These are phyloP conservation scores for Coleophoma eucalyptorum DNA, from an alignment of 2,329 filamentous ascomycete genomes.

Conservation along the genomic window DNA sequence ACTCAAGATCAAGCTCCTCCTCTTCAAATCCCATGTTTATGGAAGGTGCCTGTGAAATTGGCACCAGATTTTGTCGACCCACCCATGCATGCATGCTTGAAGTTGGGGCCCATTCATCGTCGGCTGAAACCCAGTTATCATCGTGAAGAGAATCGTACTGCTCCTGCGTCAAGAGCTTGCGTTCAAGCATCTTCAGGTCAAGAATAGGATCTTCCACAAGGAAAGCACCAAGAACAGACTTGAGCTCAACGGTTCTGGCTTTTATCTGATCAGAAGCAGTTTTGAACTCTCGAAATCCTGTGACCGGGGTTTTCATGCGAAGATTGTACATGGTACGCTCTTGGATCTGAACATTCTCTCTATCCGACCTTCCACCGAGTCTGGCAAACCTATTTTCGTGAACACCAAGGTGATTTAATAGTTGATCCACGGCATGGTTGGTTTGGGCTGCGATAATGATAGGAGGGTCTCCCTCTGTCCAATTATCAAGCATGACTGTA, in stretches of 20 bases:
- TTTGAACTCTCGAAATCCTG: constrained; percentile 5
- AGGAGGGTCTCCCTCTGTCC: constrained; percentile 52
- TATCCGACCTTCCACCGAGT: constrained; percentile 35
- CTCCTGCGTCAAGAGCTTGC: constrained; percentile 54
- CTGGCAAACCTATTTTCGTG: constrained; percentile 63
- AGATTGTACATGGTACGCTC: constrained; percentile 64
- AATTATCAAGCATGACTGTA: constrained; percentile 59
- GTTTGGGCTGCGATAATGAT: constrained; percentile 83
- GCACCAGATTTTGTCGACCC: constrained; percentile 12
- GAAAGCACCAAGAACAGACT: constrained; percentile 20
- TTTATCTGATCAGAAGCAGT: not conserved
- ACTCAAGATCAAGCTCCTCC: constrained; percentile 23
- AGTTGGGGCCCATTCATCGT: constrained; percentile 3
- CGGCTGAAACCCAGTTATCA: constrained; percentile 28
- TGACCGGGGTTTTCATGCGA: constrained; percentile 32
- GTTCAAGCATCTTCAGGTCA: constrained; percentile 46
- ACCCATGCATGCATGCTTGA: constrained; percentile 15
- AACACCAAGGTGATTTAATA: constrained; percentile 43
- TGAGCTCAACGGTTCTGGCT: not conserved
- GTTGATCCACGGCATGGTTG: constrained; percentile 85
- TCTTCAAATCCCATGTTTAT: constrained; percentile 19
- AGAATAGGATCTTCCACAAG: constrained; percentile 45
- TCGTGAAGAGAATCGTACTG: constrained; percentile 62
- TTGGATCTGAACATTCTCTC: constrained; percentile 55
- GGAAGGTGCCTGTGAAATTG: constrained; percentile 16